Evolutionary conservation across 768 basidiomycete species (phyloP).

Genomic region (Pleurotus tuoliensis): DNA sequence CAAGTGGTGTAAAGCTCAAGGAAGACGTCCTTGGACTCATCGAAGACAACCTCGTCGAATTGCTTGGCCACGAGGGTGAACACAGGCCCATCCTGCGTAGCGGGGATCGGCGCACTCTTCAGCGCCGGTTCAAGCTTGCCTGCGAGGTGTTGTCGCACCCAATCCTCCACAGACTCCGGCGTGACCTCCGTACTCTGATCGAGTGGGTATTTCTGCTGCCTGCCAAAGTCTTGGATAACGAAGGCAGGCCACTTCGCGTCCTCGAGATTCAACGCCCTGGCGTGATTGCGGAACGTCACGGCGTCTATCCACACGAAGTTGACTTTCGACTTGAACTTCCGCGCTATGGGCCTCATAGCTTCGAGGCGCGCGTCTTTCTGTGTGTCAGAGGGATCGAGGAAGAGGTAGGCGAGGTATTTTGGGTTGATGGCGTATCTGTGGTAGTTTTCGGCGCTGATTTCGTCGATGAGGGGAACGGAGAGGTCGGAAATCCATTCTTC

Average conservation of each 20-base stretch:
- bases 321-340: constrained; percentile 76
- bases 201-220: constrained; percentile 83
- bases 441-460: constrained; percentile 95
- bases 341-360: constrained; percentile 69
- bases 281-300: constrained; percentile 80
- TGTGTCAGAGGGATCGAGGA: constrained; percentile 73
- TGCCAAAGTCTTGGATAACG: constrained; percentile 78
- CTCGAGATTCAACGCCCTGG: constrained; percentile 83
- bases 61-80: constrained; percentile 82
- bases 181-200: constrained; percentile 65
- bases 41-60: constrained; percentile 82
- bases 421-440: constrained; percentile 72
- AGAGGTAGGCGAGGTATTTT: constrained; percentile 92
- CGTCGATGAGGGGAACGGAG: constrained; percentile 83
- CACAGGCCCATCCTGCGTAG: constrained; percentile 77
- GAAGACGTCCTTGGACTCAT: constrained; percentile 91
- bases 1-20: constrained; percentile 96
- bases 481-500: constrained; percentile 79
- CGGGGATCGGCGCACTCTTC: constrained; percentile 88
- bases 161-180: constrained; percentile 48
- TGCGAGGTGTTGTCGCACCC: constrained; percentile 60
- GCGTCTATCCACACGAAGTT: constrained; percentile 99
- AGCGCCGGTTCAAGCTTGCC: constrained; percentile 78
- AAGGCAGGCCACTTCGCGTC: constrained; percentile 91
- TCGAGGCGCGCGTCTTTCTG: constrained; percentile 59